Evolutionary conservation across 441 rosid genomes (phyloP), one percentile per base, ranked within the genome.

Genomic region (Gossypium davidsonii): DNA sequence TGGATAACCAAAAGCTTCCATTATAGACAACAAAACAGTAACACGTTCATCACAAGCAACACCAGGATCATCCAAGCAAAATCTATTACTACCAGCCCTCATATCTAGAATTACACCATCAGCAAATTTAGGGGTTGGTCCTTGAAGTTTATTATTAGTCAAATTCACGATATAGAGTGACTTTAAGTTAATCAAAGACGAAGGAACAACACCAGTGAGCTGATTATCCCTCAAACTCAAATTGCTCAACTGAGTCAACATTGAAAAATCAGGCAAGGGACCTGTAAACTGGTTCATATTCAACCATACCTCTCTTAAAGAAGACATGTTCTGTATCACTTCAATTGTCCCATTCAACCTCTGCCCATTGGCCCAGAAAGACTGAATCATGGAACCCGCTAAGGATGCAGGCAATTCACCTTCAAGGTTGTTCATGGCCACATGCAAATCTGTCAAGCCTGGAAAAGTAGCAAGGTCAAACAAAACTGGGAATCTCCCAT

Each of bases 341-440:
- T 80, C 74, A 7, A 89, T 80, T 2, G 90, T 76, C 1, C 94
- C 94, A 17, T 80, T 87, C 4, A 89, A 86, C 39, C 74, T 64
- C 44, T 79, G 82, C 4, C 79, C 83, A 44, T 87, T 87, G 49
- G 84, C 61, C 80, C 79, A 82, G 26, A 87, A 79, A 12, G 85
- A 53, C 76, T 80, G 87, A 11, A 87, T 46, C 1, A 76, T 6
- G 12, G 93, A 75, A n/a, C 80, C 78, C 0, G 81, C 73, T 5
- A 92, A 80, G 60, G 63, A 79, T 17, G 55, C 23, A 0, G 99
- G 98, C 58, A 92, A 60, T 42, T 67, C 85, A 17, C 99, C 99
- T 18, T 78, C 79, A 0, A 95, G 81, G 18, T 28, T 31, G 65
- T 95, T 89, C 14, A 78, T 51, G 18, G 98, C 81, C 72, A 95